Conservation (phyloP, 2,329 filamentous ascomycete species). For the Gnomoniopsis sp. region DNA sequence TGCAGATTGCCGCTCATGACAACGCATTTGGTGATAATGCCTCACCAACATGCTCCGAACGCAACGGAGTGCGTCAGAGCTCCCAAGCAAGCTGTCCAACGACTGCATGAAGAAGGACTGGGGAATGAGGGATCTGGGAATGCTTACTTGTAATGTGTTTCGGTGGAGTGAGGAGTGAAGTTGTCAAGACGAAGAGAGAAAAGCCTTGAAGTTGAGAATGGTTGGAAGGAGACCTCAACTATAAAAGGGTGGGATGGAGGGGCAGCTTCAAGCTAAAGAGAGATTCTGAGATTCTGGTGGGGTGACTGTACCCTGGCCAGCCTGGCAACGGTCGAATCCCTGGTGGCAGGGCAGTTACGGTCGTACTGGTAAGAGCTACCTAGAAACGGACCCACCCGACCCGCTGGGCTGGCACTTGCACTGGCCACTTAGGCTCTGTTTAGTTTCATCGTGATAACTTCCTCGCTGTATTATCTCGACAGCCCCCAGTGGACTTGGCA, state of each 20-base stretch:
- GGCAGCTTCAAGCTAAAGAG: neutral
- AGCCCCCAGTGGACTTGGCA: too few relatives aligned
- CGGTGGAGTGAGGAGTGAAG: constrained; percentile 2
- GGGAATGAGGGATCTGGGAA: neutral
- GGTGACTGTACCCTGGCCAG: neutral
- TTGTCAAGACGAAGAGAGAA: constrained; percentile 8
- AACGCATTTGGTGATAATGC: constrained; percentile 13
- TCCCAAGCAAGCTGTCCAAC: neutral
- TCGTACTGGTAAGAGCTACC: neutral
- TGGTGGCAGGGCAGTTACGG: neutral
- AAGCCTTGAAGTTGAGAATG: neutral
- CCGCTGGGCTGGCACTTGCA: neutral
- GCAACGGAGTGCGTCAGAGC: neutral
- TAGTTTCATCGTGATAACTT: neutral
- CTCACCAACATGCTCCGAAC: constrained; percentile 4
- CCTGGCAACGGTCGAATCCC: neutral
- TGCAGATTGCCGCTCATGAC: neutral
- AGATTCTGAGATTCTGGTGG: constrained; percentile 11
- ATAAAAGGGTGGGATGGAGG: constrained; percentile 15
- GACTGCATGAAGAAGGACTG: neutral
- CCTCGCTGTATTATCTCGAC: neutral
- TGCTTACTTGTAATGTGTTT: constrained; percentile 11
- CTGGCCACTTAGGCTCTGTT: neutral
- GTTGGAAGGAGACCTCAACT: constrained; percentile 11
- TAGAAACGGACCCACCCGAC: constrained; percentile 4